Conservation (phyloP, 2,329 filamentous ascomycete species). For the Thermothelomyces thermophilus region DNA sequence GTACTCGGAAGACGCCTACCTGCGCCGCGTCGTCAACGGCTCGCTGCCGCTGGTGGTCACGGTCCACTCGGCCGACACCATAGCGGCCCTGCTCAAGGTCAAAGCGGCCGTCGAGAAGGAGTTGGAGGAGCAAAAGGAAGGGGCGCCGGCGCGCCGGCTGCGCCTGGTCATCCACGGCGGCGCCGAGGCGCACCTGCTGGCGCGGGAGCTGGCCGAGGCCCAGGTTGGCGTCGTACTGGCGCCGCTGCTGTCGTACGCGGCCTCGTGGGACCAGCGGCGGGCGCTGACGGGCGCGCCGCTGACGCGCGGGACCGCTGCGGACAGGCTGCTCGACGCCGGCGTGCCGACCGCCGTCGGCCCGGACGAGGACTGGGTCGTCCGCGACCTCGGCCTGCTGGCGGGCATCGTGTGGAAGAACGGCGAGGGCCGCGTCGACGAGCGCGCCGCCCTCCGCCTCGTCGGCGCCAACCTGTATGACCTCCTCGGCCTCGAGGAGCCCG, state of each 20-base stretch:
- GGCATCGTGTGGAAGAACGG: conserved; percentile 54
- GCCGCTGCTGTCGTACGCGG: conserved; percentile 50
- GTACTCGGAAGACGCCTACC: conserved; percentile 44
- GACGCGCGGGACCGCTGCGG: conserved; percentile 57
- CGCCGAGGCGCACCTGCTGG: conserved; percentile 56
- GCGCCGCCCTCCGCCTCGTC: conserved; percentile 50
- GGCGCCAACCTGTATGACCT: conserved; percentile 52
- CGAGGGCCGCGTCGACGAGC: conserved; percentile 46
- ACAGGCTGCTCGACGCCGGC: conserved; percentile 51
- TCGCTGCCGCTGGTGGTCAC: conserved; percentile 50
- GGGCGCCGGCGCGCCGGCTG: too few species aligned
- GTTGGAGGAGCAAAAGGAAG: background rate
- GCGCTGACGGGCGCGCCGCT: conserved; percentile 58
- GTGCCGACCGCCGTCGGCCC: conserved; percentile 53
- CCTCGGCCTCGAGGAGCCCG: conserved; percentile 39
- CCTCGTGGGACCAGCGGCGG: conserved; percentile 55
- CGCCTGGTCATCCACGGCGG: conserved; percentile 55
- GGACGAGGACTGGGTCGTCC: conserved; percentile 55
- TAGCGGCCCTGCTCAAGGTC: conserved; percentile 51
- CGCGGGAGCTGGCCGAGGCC: conserved; percentile 49
- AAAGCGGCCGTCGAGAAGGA: conserved; percentile 49
- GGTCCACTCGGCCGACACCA: conserved; percentile 57
- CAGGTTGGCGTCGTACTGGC: conserved; percentile 54
- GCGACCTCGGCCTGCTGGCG: conserved; percentile 53
- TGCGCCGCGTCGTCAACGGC: conserved; percentile 49